These are phyloP conservation scores for Artemisia argyi DNA, from an alignment of 129 eudicot species.

Conservation along the genomic window DNA sequence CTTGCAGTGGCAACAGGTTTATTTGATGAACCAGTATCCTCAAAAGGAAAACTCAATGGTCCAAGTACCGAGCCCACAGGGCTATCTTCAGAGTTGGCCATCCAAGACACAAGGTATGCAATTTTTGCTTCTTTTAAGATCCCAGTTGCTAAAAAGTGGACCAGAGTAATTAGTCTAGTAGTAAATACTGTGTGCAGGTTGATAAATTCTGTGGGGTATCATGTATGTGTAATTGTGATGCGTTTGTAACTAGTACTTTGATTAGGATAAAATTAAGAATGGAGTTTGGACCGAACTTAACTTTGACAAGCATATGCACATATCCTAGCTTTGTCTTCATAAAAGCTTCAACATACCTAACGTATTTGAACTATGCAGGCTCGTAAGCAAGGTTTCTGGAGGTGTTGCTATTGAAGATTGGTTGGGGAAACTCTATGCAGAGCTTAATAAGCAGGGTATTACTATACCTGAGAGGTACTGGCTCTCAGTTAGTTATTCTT, in stretches of 20 bases:
- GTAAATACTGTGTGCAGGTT: too few relatives aligned
- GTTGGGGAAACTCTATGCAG: conserved; percentile 48
- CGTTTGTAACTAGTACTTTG: too few relatives aligned
- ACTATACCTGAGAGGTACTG: conserved; percentile 66
- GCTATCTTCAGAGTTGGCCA: conserved; percentile 30
- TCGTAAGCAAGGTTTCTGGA: conserved; percentile 24
- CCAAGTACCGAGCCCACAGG: conserved; percentile 41
- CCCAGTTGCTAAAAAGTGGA: background rate
- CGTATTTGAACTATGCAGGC: conserved; percentile 33
- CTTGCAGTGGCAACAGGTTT: conserved; percentile 63
- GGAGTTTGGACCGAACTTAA: too few relatives aligned
- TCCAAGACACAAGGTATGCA: conserved; percentile 45
- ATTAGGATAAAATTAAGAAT: too few relatives aligned
- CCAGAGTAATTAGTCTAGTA: background rate
- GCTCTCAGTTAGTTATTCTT: background rate
- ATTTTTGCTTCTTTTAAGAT: conserved; percentile 13
- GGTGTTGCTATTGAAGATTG: conserved; percentile 38
- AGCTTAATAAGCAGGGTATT: conserved; percentile 64
- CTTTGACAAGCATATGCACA: too few relatives aligned
- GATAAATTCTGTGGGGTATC: too few relatives aligned
- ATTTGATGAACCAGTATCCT: conserved; percentile 35
- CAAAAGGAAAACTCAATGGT: conserved; percentile 39
- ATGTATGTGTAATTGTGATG: too few relatives aligned
- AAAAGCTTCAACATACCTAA: background rate
- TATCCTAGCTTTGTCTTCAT: background rate